Base-by-base conservation (phyloP, 176 grass and related monocot species). In the Oryza meyeriana region DNA sequence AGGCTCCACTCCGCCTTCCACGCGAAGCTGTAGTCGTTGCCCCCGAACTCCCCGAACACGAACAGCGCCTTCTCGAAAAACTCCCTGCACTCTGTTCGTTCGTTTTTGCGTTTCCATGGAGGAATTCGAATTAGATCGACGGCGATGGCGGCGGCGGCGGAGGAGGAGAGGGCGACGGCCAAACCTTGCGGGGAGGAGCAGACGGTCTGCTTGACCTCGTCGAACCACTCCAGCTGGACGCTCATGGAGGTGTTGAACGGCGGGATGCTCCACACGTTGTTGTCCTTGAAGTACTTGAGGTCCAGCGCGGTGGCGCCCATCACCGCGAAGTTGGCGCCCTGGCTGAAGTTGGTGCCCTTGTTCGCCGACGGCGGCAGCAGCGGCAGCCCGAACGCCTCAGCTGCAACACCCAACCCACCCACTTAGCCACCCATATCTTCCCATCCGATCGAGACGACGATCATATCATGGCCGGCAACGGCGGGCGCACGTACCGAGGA, bases 1-100 rank as follows among this genome's bases (percentile, higher is more conserved):
- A 95, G 71, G 4, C 67, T 89, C 83, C 83, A 87, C 1, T 88
- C 83, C 12, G 95, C 86, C 64, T 90, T 84, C 77, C 91, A 85
- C 69, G 85, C 73, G 62, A 92, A 91, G 76, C 83, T 86, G 83
- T 98, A 98, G 80, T 98, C 95, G 79, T 98, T 98, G 27, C 92
- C 92, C 1, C 95, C 92, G 81, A 98, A 93, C 87, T 95, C 95
- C 64, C 95, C 95, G 64, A 95, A 78, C 52, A 94, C 75, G 86
- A 98, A 95, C 11, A 98, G 90, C 0, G 92, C 79, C n/a, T 71
- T 94, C 2, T 45, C 72, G 36, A 95, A 88, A 12, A 91, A 83
- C 0, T 89, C 74, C 6, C 63, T 83, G 84, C 92, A 94, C 63
- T 81, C 94, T 92, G 73, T 35, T 12, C 16, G 31, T 76, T 18